Conservation (phyloP, 176 grass and related monocot species). For the Hyparrhenia diplandra region DNA sequence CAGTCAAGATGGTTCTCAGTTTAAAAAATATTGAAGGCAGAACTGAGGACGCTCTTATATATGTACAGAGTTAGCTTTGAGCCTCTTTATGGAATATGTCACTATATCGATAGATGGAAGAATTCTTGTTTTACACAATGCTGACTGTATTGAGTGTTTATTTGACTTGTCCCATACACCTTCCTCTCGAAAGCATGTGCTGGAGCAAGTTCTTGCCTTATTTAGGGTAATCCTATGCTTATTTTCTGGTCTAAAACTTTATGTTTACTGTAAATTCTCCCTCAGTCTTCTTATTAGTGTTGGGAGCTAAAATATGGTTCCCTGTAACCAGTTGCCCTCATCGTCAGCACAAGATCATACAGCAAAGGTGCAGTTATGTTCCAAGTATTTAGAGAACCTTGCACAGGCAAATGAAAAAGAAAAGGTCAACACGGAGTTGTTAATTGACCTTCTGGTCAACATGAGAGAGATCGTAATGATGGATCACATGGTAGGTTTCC, state of each 20-base stretch:
- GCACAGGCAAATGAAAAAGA: conserved; percentile 77
- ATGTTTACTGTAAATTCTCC: conserved; percentile 23
- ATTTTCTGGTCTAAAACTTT: conserved; percentile 1
- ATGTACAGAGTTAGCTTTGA: conserved; percentile 79
- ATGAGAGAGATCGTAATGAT: conserved; percentile 89
- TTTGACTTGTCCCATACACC: conserved; percentile 88
- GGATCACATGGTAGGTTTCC: conserved; percentile 57
- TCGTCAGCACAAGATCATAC: conserved; percentile 61
- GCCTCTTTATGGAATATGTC: conserved; percentile 80
- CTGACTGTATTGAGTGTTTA: conserved; percentile 69
- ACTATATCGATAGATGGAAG: conserved; percentile 67
- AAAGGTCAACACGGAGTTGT: conserved; percentile 51
- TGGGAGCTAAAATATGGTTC: conserved; percentile 30
- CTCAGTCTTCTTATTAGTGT: conserved; percentile 13
- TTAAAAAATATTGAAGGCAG: conserved; percentile 24
- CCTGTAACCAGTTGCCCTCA: conserved; percentile 58
- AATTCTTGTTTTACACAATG: conserved; percentile 69
- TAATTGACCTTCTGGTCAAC: conserved; percentile 78
- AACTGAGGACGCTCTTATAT: conserved; percentile 35
- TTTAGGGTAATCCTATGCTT: conserved; percentile 70
- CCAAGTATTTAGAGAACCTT: conserved; percentile 83
- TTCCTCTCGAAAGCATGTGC: conserved; percentile 54
- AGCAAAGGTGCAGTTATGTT: conserved; percentile 84
- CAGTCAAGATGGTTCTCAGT: conserved; percentile 38
- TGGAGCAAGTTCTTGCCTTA: conserved; percentile 85